Evolutionary conservation across 1,284 basidiomycete genomes (phyloP).

Genomic region (Microbotryum saponariae): DNA sequence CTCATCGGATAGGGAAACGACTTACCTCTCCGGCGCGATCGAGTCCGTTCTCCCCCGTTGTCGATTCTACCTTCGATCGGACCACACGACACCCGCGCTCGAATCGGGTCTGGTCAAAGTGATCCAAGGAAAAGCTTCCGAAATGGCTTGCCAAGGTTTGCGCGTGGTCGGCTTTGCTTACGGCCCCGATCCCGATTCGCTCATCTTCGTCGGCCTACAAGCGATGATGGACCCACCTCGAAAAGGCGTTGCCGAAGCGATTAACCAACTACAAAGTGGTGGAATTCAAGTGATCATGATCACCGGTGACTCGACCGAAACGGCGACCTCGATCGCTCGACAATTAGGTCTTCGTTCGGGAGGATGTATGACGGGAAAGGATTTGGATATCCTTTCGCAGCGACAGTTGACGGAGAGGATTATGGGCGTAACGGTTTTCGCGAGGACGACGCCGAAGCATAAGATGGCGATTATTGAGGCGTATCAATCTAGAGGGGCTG

Average conservation of each 20-base stretch:
- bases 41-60: slow-evolving; percentile 78
- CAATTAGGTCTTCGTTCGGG: slow-evolving; percentile 66
- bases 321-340: slow-evolving; percentile 79
- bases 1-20: slow-evolving; percentile 55
- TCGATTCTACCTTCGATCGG: slow-evolving; percentile 76
- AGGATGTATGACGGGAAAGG: slow-evolving; percentile 68
- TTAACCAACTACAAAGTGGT: slow-evolving; percentile 66
- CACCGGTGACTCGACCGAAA: slow-evolving; percentile 88
- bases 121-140: slow-evolving; percentile 62
- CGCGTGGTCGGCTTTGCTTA: slow-evolving; percentile 86
- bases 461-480: slow-evolving; percentile 96
- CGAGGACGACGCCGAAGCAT: slow-evolving; percentile 87
- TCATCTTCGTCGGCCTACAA: slow-evolving; percentile 85
- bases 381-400: slow-evolving; percentile 74
- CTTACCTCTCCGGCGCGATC: slow-evolving; percentile 87
- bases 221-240: slow-evolving; percentile 94
- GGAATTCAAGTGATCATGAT: slow-evolving; percentile 97
- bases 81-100: slow-evolving; percentile 69
- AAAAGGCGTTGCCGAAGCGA: slow-evolving; percentile 82
- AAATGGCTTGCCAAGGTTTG: slow-evolving; percentile 66
- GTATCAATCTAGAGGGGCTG: slow-evolving; percentile 74
- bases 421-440: slow-evolving; percentile 76
- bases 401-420: slow-evolving; percentile 75
- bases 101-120: slow-evolving; percentile 59
- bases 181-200: slow-evolving; percentile 52